Percentiles rank a stretch among this genome's conserved stretches.
Evolutionary conservation across 2,329 filamentous ascomycete genomes (phyloP).

Genomic region (Pseudogymnoascus sp.): DNA sequence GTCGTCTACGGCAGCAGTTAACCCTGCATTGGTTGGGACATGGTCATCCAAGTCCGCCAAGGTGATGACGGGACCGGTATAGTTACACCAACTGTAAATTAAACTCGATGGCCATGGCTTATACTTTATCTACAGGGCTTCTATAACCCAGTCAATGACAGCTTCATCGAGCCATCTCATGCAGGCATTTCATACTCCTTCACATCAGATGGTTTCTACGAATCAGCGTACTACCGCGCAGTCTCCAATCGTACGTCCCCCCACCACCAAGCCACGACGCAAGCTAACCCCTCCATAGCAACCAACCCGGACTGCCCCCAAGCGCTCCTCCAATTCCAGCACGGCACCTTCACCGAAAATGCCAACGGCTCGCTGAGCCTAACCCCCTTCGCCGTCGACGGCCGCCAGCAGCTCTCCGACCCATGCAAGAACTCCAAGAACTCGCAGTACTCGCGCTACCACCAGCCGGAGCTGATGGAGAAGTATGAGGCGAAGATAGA

Average conservation of each 20-base stretch:
- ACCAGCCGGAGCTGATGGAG: conserved; percentile 54
- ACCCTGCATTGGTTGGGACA: conserved; percentile 53
- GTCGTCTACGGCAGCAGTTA: conserved; percentile 32
- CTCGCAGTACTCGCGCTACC: conserved; percentile 56
- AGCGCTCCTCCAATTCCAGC: conserved; percentile 65
- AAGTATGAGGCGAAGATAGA: conserved; percentile 41
- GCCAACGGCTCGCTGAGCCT: conserved; percentile 51
- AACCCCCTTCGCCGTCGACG: conserved; percentile 55
- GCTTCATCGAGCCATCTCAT: conserved; percentile 55
- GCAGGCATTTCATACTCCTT: conserved; percentile 70
- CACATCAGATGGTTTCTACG: conserved; percentile 57
- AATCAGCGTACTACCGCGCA: conserved; percentile 62
- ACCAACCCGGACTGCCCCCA: conserved; percentile 51
- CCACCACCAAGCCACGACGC: not conserved
- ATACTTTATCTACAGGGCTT: conserved; percentile 45
- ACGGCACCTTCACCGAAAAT: conserved; percentile 52
- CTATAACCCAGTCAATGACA: conserved; percentile 59
- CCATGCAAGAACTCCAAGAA: conserved; percentile 47
- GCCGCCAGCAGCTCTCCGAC: conserved; percentile 56
- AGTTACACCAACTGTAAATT: conserved; percentile 25
- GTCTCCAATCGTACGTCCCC: conserved; percentile 55
- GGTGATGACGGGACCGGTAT: conserved; percentile 61
- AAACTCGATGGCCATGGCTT: conserved; percentile 17
- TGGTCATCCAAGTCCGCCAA: conserved; percentile 65
- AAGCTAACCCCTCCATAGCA: conserved; percentile 34